These are phyloP conservation scores for Tetracladium setigerum DNA, from an alignment of 495 filamentous ascomycete species.

Conservation along the genomic window DNA sequence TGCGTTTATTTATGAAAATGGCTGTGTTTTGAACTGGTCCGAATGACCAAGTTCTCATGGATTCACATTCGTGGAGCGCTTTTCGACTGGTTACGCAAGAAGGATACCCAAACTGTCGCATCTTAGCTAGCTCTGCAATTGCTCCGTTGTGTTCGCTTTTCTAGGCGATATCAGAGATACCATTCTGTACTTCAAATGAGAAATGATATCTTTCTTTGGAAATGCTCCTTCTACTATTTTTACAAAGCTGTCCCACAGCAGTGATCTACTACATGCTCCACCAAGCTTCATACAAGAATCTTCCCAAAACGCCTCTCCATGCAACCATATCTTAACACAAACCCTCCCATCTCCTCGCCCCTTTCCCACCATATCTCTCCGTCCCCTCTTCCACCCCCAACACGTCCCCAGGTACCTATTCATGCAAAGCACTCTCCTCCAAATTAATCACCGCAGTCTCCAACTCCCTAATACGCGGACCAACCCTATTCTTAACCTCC, in stretches of 20 bases:
- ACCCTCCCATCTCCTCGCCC: background rate
- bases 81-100: too few relatives aligned
- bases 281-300: background rate
- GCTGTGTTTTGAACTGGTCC: too few relatives aligned
- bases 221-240: background rate
- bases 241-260: background rate
- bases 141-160: too few relatives aligned
- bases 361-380: background rate
- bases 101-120: too few relatives aligned
- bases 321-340: too few relatives aligned
- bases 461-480: constrained; percentile 44
- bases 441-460: constrained; percentile 40
- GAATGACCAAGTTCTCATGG: too few relatives aligned
- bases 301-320: background rate
- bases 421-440: constrained; percentile 33
- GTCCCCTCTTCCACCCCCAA: background rate
- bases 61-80: too few relatives aligned
- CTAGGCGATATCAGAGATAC: too few relatives aligned
- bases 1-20: too few relatives aligned
- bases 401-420: constrained; percentile 10
- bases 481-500: constrained; percentile 42
- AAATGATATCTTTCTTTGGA: background rate
- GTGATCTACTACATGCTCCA: too few relatives aligned
- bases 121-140: too few relatives aligned
- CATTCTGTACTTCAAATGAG: too few relatives aligned